Evolutionary conservation across 139 green algal genomes (phyloP).

Genomic region (Pleodorina starrii): DNA sequence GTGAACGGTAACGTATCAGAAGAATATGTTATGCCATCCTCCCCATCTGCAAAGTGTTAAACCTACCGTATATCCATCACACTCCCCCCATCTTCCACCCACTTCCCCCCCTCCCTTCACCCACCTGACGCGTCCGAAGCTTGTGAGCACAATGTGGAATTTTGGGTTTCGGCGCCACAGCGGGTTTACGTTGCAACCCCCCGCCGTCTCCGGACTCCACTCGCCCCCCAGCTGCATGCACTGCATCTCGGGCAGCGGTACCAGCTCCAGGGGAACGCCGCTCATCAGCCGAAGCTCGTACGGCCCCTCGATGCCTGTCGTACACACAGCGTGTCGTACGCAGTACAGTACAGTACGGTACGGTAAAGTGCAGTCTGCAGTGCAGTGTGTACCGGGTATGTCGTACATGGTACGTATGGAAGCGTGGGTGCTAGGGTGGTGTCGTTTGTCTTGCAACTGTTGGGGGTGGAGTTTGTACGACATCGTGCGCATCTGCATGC

Average conservation of each 20-base stretch:
- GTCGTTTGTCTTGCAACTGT: no score
- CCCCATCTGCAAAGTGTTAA: no score
- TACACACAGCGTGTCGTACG: not conserved
- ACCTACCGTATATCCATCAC: no score
- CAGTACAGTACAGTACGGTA: no score
- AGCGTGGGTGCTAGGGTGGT: no score
- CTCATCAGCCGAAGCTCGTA: slow-evolving; percentile 70
- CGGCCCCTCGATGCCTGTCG: slow-evolving; percentile 50
- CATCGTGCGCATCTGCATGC: no score
- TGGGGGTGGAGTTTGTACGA: no score
- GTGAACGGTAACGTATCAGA: no score
- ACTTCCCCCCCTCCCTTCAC: not conserved
- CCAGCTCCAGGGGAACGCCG: slow-evolving; percentile 62
- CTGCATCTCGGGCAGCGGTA: slow-evolving; percentile 64
- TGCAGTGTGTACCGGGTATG: no score
- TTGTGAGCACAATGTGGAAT: slow-evolving; percentile 57
- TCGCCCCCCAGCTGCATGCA: slow-evolving; percentile 43
- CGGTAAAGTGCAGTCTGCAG: no score
- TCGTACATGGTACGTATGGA: no score
- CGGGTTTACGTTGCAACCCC: slow-evolving; percentile 67
- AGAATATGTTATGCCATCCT: no score
- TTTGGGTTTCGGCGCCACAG: slow-evolving; percentile 70
- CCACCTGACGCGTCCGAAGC: slow-evolving; percentile 35
- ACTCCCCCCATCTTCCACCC: not conserved
- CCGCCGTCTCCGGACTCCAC: slow-evolving; percentile 57